A percentile compares a stretch with the other conserved stretches of the same genome.
These are phyloP conservation scores for Dioszegia hungarica DNA, from an alignment of 768 basidiomycete species.

Conservation along the genomic window DNA sequence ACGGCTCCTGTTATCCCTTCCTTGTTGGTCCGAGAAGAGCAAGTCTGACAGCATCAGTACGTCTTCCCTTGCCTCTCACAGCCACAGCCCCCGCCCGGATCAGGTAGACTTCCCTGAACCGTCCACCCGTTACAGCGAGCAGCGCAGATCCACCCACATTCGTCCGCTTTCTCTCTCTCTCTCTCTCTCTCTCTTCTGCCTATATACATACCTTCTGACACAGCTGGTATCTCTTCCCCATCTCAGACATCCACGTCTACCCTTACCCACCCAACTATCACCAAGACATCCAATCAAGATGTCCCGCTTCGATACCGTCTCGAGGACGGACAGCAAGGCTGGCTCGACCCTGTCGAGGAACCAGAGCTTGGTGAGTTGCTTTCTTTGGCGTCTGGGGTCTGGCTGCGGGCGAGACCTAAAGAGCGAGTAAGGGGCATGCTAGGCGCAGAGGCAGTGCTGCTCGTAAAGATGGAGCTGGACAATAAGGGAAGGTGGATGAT, in stretches of 20 bases:
- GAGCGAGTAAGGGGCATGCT: too few relatives aligned
- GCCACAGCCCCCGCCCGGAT: background rate
- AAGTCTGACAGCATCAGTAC: background rate
- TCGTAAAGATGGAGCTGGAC: too few relatives aligned
- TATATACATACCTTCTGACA: too few relatives aligned
- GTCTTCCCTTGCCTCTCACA: background rate
- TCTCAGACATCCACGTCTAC: background rate
- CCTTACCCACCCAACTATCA: background rate
- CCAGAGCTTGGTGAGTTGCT: conserved; percentile 60
- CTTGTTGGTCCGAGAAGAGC: background rate
- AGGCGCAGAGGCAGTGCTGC: too few relatives aligned
- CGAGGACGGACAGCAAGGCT: conserved; percentile 64
- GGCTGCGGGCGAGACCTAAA: too few relatives aligned
- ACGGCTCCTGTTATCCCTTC: background rate
- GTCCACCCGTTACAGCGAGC: too few relatives aligned
- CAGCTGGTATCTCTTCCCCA: too few relatives aligned
- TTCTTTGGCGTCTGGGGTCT: background rate
- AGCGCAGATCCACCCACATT: too few relatives aligned
- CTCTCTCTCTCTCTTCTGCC: background rate
- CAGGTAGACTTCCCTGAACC: conserved; percentile 1
- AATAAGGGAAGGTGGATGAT: too few relatives aligned
- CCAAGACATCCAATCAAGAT: conserved; percentile 18
- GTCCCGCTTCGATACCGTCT: conserved; percentile 51
- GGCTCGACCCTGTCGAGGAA: conserved; percentile 71
- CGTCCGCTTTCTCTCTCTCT: background rate